These are phyloP conservation scores for Aspergillus phoenicis DNA, from an alignment of 2,329 filamentous ascomycete species.

Conservation along the genomic window DNA sequence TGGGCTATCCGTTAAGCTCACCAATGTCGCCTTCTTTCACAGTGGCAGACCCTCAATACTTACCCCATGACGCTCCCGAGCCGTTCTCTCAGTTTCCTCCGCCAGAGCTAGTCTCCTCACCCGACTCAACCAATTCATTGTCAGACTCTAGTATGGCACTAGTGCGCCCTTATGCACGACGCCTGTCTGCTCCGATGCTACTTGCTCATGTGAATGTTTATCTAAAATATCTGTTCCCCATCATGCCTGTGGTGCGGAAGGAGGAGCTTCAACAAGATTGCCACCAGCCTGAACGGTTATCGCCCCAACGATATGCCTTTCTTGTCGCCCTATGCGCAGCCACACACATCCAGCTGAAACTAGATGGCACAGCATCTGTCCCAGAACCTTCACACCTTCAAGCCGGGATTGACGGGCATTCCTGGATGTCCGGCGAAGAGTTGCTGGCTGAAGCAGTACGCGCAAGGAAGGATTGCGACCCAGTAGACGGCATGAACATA, in stretches of 20 bases:
- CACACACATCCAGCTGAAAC: slow-evolving; percentile 49
- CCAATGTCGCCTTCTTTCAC: slow-evolving; percentile 31
- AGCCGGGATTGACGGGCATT: slow-evolving; percentile 58
- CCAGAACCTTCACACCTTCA: slow-evolving; percentile 28
- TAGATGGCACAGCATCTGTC: slow-evolving; percentile 35
- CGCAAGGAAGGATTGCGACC: slow-evolving; percentile 44
- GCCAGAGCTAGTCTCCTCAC: slow-evolving; percentile 38
- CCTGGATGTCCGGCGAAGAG: slow-evolving; percentile 65
- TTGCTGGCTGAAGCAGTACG: slow-evolving; percentile 66
- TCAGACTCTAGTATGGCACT: slow-evolving; percentile 29
- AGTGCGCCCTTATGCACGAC: slow-evolving; percentile 23
- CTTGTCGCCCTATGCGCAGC: slow-evolving; percentile 46
- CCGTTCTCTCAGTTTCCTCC: slow-evolving; percentile 33
- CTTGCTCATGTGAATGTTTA: slow-evolving; percentile 46
- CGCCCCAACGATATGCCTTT: slow-evolving; percentile 43
- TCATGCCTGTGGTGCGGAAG: slow-evolving; percentile 46
- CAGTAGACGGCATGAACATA: slow-evolving; percentile 44
- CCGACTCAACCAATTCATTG: slow-evolving; percentile 36
- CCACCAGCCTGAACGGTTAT: slow-evolving; percentile 57
- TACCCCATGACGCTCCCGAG: slow-evolving; percentile 28
- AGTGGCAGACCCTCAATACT: slow-evolving; percentile 29
- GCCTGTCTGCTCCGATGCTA: slow-evolving; percentile 37
- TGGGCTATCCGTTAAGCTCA: slow-evolving; percentile 27
- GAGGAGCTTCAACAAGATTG: slow-evolving; percentile 41
- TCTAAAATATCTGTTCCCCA: slow-evolving; percentile 46